These are phyloP conservation scores for Mycena alexandri DNA, from an alignment of 768 basidiomycete genomes.

Conservation along the genomic window DNA sequence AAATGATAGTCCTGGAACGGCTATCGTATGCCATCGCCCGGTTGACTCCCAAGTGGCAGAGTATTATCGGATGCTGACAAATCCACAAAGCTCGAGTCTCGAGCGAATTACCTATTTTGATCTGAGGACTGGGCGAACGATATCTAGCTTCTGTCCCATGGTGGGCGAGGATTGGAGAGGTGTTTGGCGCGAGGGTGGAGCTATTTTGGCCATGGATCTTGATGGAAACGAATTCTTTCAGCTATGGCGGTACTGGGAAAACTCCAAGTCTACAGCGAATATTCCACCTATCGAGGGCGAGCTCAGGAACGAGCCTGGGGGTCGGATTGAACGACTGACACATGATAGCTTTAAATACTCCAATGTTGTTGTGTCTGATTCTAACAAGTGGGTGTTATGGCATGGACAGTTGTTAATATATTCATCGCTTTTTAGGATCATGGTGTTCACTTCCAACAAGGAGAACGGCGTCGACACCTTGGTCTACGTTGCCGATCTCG, in stretches of 20 bases:
- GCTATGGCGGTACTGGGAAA: slow-evolving; percentile 63
- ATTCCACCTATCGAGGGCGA: slow-evolving; percentile 54
- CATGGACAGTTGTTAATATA: too few relatives aligned
- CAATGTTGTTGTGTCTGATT: slow-evolving; percentile 46
- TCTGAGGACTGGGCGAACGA: slow-evolving; percentile 52
- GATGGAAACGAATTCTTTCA: slow-evolving; percentile 56
- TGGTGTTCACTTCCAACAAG: slow-evolving; percentile 57
- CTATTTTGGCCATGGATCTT: slow-evolving; percentile 55
- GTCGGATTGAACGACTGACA: slow-evolving; percentile 58
- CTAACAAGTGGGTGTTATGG: slow-evolving; percentile 48
- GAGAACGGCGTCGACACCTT: slow-evolving; percentile 55
- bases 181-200: slow-evolving; percentile 49
- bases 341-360: slow-evolving; percentile 52
- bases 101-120: slow-evolving; percentile 56
- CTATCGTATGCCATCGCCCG: slow-evolving; percentile 54
- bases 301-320: slow-evolving; percentile 54
- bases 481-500: slow-evolving; percentile 49
- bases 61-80: slow-evolving; percentile 49
- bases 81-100: slow-evolving; percentile 42
- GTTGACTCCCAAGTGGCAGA: slow-evolving; percentile 53
- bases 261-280: slow-evolving; percentile 39
- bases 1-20: slow-evolving; percentile 5
- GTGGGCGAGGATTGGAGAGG: slow-evolving; percentile 58
- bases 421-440: slow-evolving; percentile 41
- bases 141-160: slow-evolving; percentile 48